These are phyloP conservation scores for Hypoxylon sp. DNA, from an alignment of 2,329 filamentous ascomycete genomes.

Conservation along the genomic window DNA sequence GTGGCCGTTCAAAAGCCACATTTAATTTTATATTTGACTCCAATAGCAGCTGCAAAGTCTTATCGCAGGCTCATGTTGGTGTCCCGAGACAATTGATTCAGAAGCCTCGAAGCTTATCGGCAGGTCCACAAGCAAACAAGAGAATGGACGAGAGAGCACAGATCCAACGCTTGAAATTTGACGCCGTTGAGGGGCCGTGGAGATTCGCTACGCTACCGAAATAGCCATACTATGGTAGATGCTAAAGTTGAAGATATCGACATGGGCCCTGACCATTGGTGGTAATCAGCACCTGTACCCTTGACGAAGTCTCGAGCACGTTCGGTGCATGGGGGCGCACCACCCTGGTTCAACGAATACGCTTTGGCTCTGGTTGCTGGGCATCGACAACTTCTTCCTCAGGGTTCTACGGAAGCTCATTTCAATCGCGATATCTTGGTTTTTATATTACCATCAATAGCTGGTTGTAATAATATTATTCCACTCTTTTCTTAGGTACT, in stretches of 20 bases:
- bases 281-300: constrained; percentile 36
- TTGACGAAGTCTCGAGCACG: constrained; percentile 40
- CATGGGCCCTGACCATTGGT: constrained; percentile 37
- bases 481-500: constrained; percentile 13
- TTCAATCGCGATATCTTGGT: constrained; percentile 13
- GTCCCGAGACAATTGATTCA: not conserved
- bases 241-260: constrained; percentile 35
- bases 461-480: constrained; percentile 23
- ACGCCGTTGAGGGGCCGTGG: constrained; percentile 28
- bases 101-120: not conserved
- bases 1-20: constrained; percentile 14
- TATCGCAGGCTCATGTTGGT: not conserved
- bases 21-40: not conserved
- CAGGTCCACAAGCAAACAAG: not conserved
- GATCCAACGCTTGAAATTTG: constrained; percentile 11
- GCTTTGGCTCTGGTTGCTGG: constrained; percentile 41
- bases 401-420: constrained; percentile 26
- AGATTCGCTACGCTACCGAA: constrained; percentile 23
- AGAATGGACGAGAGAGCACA: not conserved
- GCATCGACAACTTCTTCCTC: constrained; percentile 27
- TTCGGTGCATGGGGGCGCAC: constrained; percentile 36
- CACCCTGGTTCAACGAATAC: constrained; percentile 30
- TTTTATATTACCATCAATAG: constrained; percentile 11
- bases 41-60: not conserved
- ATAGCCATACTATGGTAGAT: constrained; percentile 15